phyloP scores from a whole-genome alignment of 306 rosid genomes.

The Acmispon strigosus region DNA sequence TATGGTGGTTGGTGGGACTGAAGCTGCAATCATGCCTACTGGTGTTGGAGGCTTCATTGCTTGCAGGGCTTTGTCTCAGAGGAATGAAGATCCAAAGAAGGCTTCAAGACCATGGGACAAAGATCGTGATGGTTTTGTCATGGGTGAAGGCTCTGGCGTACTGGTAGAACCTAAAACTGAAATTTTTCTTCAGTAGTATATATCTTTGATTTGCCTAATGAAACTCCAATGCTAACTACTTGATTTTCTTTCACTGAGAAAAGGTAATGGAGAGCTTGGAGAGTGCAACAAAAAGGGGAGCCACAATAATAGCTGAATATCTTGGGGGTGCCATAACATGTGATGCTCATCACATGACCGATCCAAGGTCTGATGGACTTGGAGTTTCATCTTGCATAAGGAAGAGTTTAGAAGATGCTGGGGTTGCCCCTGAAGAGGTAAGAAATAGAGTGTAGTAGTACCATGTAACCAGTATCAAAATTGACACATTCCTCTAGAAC shows the following conservation, averaged over 20 bases:
- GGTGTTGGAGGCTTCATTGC: slow-evolving; percentile 54
- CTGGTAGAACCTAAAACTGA: slow-evolving; percentile 21
- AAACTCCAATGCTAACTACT: neutral
- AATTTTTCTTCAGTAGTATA: no score
- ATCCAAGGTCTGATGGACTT: slow-evolving; percentile 64
- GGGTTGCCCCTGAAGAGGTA: slow-evolving; percentile 70
- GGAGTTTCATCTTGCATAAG: slow-evolving; percentile 61
- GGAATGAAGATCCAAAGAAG: slow-evolving; percentile 40
- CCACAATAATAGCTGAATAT: slow-evolving; percentile 42
- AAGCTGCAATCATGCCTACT: slow-evolving; percentile 36
- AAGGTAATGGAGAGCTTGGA: slow-evolving; percentile 62
- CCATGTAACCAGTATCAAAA: neutral
- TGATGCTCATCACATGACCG: slow-evolving; percentile 77
- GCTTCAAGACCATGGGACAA: slow-evolving; percentile 62
- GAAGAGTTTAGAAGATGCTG: slow-evolving; percentile 52
- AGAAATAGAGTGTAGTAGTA: neutral
- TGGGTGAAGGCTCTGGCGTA: slow-evolving; percentile 59
- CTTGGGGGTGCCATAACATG: slow-evolving; percentile 60
- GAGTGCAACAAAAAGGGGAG: slow-evolving; percentile 54
- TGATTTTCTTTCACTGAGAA: neutral
- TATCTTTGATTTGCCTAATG: neutral
- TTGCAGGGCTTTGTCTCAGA: slow-evolving; percentile 52
- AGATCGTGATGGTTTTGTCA: slow-evolving; percentile 46
- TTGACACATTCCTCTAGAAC: neutral
- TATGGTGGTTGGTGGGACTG: slow-evolving; percentile 55